These are phyloP conservation scores for Prunus dulcis DNA, from an alignment of 306 rosid species.

Conservation along the genomic window DNA sequence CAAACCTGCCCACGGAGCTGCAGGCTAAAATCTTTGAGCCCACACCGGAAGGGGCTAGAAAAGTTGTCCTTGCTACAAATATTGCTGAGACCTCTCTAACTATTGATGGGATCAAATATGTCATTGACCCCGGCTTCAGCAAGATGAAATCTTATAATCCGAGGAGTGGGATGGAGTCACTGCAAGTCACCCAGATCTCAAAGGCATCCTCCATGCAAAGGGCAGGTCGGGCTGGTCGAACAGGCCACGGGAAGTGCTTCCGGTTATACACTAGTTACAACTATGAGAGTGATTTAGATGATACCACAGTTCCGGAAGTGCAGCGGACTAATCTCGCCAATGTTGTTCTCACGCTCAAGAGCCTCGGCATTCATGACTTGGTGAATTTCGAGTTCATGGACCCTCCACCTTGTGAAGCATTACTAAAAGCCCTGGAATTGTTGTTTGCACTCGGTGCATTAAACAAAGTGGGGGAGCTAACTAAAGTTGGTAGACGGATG, in stretches of 20 bases:
- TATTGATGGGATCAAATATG: no score
- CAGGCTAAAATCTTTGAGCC: slow-evolving; percentile 92
- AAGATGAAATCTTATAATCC: no score
- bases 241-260: slow-evolving; percentile 94
- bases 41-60: slow-evolving; percentile 51
- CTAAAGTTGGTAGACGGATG: slow-evolving; percentile 82
- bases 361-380: slow-evolving; percentile 81
- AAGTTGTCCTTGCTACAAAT: no score
- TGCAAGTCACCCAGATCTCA: no score
- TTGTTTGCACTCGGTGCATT: slow-evolving; percentile 77
- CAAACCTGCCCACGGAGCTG: slow-evolving; percentile 80
- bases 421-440: slow-evolving; percentile 72
- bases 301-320: slow-evolving; percentile 74
- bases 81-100: no score
- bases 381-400: slow-evolving; percentile 86
- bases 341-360: slow-evolving; percentile 80
- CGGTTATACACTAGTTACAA: slow-evolving; percentile 74
- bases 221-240: slow-evolving; percentile 92
- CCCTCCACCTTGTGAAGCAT: slow-evolving; percentile 89
- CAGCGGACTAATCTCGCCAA: slow-evolving; percentile 88
- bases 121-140: no score
- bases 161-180: no score
- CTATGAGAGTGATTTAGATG: slow-evolving; percentile 63
- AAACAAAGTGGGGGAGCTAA: slow-evolving; percentile 74
- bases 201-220: slow-evolving; percentile 42